Conservation (phyloP, 441 rosid genomes). For the Mallotus repandus region DNA sequence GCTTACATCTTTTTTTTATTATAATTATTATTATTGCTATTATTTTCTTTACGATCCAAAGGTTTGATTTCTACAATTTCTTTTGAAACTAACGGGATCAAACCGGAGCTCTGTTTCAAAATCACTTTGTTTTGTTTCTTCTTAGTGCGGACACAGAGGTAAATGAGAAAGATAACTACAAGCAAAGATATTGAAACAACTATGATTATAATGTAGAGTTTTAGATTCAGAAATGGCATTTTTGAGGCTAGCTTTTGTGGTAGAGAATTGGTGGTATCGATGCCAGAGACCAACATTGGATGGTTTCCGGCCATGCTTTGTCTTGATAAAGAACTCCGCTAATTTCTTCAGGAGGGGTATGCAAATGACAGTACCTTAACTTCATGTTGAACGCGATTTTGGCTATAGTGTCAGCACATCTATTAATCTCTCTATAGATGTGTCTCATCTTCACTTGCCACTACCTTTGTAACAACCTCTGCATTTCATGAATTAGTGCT, state of each 20-base stretch:
- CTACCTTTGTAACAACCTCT: no score
- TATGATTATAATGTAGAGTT: constrained; percentile 55
- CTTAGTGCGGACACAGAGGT: constrained; percentile 54
- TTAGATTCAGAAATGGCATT: constrained; percentile 52
- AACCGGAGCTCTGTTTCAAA: constrained; percentile 63
- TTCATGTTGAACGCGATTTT: no score
- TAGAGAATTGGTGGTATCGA: constrained; percentile 13
- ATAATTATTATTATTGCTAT: no score
- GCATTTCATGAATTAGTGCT: no score
- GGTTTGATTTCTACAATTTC: constrained; percentile 65
- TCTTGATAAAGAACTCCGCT: no score
- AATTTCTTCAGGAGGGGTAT: no score
- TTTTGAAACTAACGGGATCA: constrained; percentile 67
- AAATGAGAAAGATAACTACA: constrained; percentile 39
- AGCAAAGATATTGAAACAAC: constrained; percentile 39
- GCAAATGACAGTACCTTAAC: no score
- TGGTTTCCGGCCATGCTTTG: constrained; percentile 13
- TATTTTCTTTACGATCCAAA: constrained; percentile 30
- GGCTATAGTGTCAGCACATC: no score
- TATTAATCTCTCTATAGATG: no score
- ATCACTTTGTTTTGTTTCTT: constrained; percentile 47
- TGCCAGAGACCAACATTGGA: constrained; percentile 48
- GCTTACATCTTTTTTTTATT: constrained; percentile 11
- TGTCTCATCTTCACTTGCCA: no score
- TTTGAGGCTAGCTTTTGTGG: constrained; percentile 39